Percentiles rank a stretch among this genome's conserved stretches.
Conservation (phyloP, 2,329 filamentous ascomycete genomes). For the Clarireedia paspali region DNA sequence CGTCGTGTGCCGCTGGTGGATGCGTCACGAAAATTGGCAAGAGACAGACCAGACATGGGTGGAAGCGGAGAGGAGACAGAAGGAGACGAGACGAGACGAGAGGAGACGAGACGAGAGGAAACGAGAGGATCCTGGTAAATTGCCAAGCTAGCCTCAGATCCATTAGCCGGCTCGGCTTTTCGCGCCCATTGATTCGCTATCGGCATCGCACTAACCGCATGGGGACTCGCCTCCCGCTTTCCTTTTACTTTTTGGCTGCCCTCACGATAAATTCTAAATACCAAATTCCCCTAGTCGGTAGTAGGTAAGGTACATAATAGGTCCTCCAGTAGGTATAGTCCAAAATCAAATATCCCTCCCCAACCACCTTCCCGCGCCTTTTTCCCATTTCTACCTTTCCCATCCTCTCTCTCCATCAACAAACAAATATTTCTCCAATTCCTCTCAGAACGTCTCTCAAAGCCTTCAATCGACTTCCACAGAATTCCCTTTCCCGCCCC, state of each 20-base stretch:
- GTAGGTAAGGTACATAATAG: neutral
- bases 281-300: neutral
- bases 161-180: neutral
- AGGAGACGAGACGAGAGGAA: too few relatives aligned
- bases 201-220: neutral
- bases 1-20: too few relatives aligned
- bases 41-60: too few relatives aligned
- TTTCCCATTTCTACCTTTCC: neutral
- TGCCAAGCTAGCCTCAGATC: neutral
- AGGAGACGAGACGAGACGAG: too few relatives aligned
- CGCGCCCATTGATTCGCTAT: neutral
- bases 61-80: too few relatives aligned
- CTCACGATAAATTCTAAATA: conserved; percentile 3
- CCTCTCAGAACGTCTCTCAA: neutral
- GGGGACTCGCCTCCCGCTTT: neutral
- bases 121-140: neutral
- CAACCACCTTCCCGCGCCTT: neutral
- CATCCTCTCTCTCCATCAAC: neutral
- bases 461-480: neutral
- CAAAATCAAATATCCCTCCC: neutral
- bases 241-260: neutral
- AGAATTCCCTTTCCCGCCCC: neutral
- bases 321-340: neutral
- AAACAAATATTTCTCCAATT: neutral
- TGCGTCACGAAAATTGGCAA: too few relatives aligned